Evolutionary conservation across 1,139 yeast genomes (phyloP), one percentile per base, ranked within the genome.

Genomic region (Pichia sp.): DNA sequence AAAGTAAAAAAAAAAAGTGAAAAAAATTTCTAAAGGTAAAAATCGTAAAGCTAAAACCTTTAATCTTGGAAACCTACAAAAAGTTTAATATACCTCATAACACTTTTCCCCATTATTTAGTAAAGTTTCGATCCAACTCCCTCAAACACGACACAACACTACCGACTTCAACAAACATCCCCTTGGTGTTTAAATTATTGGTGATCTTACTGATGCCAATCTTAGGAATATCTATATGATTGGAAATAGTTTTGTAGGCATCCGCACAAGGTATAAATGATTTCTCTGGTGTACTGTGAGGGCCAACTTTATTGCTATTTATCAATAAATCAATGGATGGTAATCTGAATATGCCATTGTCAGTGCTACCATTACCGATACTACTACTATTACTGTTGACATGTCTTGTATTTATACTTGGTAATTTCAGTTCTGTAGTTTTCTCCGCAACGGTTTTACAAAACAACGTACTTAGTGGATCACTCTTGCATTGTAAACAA

Each of bases 131-230:
- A 63, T 87, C 95, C 56, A 87, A 71, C 60, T 86, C 92, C 40
- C 95, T 71, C 53, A 87, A 69, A 25, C 86, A 89, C 56, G 83
- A 84, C 26, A 92, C 95, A 32, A 87, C 94, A 53, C 87, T 79
- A 59, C 84, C 87, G 9, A 85, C 95, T 60, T 87, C 96, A 39
- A 87, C 95, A 59, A 84, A 88, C 85, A 85, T 85, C 3, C 95
- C 95, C 55, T 85, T 71, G 0, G 95, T 85, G 38, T 85, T 81
- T 55, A 87, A 72, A 59, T 83, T 80, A 11, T 87, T 87, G 5
- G 87, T 89, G 53, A 87, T 70, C 1, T 81, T 76, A 46, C 85
- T 78, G 59, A 87, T 79, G 55, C 86, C 95, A 18, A 83, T 86
- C 12, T 79, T 71, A 51, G 75, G 74, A 65, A 87, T 85, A 56